Percentiles rank a stretch among this genome's conserved stretches.
phyloP scores from a whole-genome alignment of 345 rosid species.

The Bruguiera parviflora region DNA sequence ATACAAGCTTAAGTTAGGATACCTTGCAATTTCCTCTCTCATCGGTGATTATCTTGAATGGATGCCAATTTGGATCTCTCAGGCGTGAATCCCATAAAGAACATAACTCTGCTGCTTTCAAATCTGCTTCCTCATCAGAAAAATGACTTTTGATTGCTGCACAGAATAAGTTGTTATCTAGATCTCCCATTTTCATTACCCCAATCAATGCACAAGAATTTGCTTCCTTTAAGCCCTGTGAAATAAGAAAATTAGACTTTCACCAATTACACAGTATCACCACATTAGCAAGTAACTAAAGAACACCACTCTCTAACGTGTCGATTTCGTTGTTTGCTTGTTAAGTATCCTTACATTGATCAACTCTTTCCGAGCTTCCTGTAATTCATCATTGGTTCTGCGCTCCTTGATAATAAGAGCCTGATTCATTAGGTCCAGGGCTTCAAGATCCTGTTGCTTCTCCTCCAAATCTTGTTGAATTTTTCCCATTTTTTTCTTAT shows the following conservation, averaged over 20 bases:
- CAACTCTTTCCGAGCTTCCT: constrained; percentile 66
- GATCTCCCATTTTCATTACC: constrained; percentile 62
- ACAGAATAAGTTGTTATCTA: constrained; percentile 39
- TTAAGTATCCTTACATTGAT: constrained; percentile 36
- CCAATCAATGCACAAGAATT: constrained; percentile 22
- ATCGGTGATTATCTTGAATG: constrained; percentile 39
- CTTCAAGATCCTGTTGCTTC: constrained; percentile 51
- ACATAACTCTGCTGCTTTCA: constrained; percentile 38
- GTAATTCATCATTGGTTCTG: constrained; percentile 52
- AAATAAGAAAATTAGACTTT: constrained; percentile 18
- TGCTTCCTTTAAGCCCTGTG: constrained; percentile 30
- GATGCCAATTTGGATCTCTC: constrained; percentile 47
- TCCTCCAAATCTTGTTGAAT: constrained; percentile 41
- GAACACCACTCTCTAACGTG: neutral
- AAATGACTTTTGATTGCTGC: constrained; percentile 37
- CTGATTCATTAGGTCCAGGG: constrained; percentile 40
- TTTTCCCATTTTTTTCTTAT: constrained; percentile 38
- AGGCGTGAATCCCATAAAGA: constrained; percentile 45
- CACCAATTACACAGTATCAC: neutral
- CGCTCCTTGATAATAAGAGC: constrained; percentile 47
- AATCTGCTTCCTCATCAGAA: constrained; percentile 31
- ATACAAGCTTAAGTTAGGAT: neutral
- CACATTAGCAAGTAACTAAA: neutral
- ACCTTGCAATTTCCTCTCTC: constrained; percentile 33
- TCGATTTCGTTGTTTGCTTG: neutral